Base-by-base conservation (phyloP, 768 basidiomycete genomes). In the Pleurotus citrinopileatus region DNA sequence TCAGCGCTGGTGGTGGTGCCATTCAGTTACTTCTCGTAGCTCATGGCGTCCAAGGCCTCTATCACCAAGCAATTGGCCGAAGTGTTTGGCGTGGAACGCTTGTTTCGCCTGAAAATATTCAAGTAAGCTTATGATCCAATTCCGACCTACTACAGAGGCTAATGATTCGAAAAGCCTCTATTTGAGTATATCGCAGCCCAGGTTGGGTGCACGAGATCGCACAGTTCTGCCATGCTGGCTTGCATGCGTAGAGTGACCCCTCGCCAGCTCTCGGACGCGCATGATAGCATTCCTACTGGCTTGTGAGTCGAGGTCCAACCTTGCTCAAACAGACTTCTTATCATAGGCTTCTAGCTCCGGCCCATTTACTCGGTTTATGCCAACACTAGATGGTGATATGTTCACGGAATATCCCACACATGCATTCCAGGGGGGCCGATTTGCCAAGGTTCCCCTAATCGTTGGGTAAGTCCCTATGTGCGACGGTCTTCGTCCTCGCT, bases 41-140 rank as follows among this genome's bases (percentile, higher is more conserved):
- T 1, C 68, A 74, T 43, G 66, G 65, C n/a, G 62, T 61, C 2
- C 62, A 71, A 43, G 54, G 62, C 13, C 61, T 83, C 9, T 87
- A 86, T 65, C 66, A 69, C 10, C 71, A 70, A 8, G 84, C 79
- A 7, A 86, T 87, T 57, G 80, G 75, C 1, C 84, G 87, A 64
- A 85, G 83, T 59, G 75, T 83, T 20, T 83, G 71, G 59, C 67
- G 84, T 15, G 68, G 73, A 0, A 78, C 81, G 3, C 46, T 85
- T 37, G 75, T 82, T 0, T 67, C 69, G 1, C 77, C 79, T 0
- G 76, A 79, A 52, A 70, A 84, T 60, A 78, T 80, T 53, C 63
- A 71, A 67, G 84, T 86, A 44, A 13, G 67, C 58, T 29, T 48
- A n/a, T 26, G 12, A 8, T 52, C 29, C n/a, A n/a, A 34, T 44